Percentiles rank a stretch among this genome's conserved stretches.
These are phyloP conservation scores for Aspergillus sclerotialis DNA, from an alignment of 2,329 filamentous ascomycete species.

Conservation along the genomic window DNA sequence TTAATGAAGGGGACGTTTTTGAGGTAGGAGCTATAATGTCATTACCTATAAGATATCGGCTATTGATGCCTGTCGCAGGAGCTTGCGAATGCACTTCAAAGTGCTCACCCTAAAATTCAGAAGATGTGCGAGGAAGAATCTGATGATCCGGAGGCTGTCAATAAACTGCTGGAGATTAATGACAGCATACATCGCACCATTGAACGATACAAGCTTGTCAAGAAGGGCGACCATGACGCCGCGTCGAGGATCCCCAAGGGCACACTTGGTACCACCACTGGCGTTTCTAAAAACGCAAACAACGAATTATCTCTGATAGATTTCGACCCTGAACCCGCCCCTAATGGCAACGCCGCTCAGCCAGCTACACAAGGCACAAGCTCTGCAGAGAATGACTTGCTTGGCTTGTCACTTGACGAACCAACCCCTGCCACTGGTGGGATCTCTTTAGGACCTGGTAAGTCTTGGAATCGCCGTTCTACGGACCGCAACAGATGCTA, in stretches of 20 bases:
- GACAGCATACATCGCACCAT: conserved; percentile 97
- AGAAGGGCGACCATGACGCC: conserved; percentile 83
- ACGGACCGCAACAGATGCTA: conserved; percentile 45
- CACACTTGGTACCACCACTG: conserved; percentile 61
- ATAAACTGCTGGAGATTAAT: conserved; percentile 93
- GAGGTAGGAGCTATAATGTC: conserved; percentile 41
- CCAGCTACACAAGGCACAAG: conserved; percentile 48
- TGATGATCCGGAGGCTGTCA: conserved; percentile 90
- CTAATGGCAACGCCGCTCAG: conserved; percentile 37
- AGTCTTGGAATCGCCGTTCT: conserved; percentile 14
- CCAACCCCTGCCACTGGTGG: conserved; percentile 66
- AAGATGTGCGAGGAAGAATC: conserved; percentile 99
- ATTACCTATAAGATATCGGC: not conserved
- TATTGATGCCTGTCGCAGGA: conserved; percentile 48
- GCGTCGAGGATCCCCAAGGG: conserved; percentile 79
- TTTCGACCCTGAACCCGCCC: conserved; percentile 58
- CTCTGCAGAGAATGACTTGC: conserved; percentile 79
- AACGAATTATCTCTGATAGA: conserved; percentile 91
- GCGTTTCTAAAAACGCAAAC: conserved; percentile 58
- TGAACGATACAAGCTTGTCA: conserved; percentile 89
- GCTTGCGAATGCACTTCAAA: conserved; percentile 79
- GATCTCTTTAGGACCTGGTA: conserved; percentile 74
- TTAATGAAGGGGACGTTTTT: conserved; percentile 63
- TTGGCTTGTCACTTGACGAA: conserved; percentile 77
- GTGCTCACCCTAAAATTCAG: conserved; percentile 95